Evolutionary conservation across 2,329 filamentous ascomycete species (phyloP), one percentile per base, ranked within the genome.

Genomic region (Capronia americana): DNA sequence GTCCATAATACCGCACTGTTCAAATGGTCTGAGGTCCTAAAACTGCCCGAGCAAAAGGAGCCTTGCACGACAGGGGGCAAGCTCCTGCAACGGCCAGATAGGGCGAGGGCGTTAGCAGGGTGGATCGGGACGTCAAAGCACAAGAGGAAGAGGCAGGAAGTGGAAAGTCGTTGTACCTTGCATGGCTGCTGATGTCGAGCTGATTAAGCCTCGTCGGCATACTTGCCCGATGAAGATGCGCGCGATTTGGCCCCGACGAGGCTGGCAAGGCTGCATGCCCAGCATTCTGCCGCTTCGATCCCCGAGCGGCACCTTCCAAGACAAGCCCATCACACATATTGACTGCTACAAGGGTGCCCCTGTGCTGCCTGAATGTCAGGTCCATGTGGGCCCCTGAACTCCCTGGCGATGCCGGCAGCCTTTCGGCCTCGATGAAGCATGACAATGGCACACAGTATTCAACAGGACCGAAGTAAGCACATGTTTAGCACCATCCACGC

Each of bases 151-250:
- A 44, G 17, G 6, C 48, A 26, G 48, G 24, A 51, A 51, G 48
- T 24, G 48, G 23, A 26, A 51, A 51, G 48, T 12, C 4, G 48
- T 50, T 44, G 38, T n/a, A 24, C 48, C 48, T 51, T 51, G 48
- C 48, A 51, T n/a, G 10, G 7, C 23, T 28, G 48, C 48, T 51
- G 20, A 51, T 14, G 24, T 4, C 48, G 48, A 26, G 20, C 20
- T 51, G 48, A 51, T 26, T 26, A 51, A 51, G 48, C 48, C 24
- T 51, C 48, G 6, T 26, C 48, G 48, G 48, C 1, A 51, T 2
- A 51, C 48, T 23, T 51, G 24, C 48, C 48, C 14, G 8, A 8
- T 17, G 48, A n/a, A 2, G 20, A 2, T 5, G 17, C 2, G 1
- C 7, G 2, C 8, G 14, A 46, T 46, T 20, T 46, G 44, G 44